Evolutionary conservation across 441 rosid species (phyloP).

Genomic region (Isatis lusitanica): DNA sequence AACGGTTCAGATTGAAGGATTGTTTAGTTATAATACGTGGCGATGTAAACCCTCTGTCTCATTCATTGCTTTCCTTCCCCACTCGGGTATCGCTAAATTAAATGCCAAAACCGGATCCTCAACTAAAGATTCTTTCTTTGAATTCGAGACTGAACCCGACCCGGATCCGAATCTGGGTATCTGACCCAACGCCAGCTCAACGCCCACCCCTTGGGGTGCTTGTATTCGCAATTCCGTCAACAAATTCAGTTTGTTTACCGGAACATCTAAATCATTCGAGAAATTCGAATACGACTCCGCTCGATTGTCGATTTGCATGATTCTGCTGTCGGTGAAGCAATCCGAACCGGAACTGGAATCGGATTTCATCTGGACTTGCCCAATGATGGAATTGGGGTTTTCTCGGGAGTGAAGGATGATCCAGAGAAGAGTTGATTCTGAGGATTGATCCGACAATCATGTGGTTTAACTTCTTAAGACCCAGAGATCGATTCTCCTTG

Average conservation of each 20-base stretch:
- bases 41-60: neutral
- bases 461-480: constrained; percentile 91
- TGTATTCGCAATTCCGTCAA: constrained; percentile 17
- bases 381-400: constrained; percentile 27
- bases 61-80: no score
- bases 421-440: constrained; percentile 27
- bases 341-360: constrained; percentile 28
- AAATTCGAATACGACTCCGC: constrained; percentile 9
- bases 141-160: neutral
- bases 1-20: neutral
- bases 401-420: constrained; percentile 40
- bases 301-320: neutral
- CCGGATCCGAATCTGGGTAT: constrained; percentile 23
- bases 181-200: constrained; percentile 37
- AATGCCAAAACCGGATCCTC: neutral
- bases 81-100: neutral
- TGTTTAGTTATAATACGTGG: neutral
- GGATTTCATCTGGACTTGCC: no score
- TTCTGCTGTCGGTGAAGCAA: constrained; percentile 16
- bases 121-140: neutral
- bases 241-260: constrained; percentile 17
- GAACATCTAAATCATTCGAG: neutral
- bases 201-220: constrained; percentile 13
- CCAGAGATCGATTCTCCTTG: constrained; percentile 94
- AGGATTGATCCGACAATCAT: constrained; percentile 65